Evolutionary conservation across 192 early-diverging fungal genomes (phyloP).

Genomic region (Backusella circina): DNA sequence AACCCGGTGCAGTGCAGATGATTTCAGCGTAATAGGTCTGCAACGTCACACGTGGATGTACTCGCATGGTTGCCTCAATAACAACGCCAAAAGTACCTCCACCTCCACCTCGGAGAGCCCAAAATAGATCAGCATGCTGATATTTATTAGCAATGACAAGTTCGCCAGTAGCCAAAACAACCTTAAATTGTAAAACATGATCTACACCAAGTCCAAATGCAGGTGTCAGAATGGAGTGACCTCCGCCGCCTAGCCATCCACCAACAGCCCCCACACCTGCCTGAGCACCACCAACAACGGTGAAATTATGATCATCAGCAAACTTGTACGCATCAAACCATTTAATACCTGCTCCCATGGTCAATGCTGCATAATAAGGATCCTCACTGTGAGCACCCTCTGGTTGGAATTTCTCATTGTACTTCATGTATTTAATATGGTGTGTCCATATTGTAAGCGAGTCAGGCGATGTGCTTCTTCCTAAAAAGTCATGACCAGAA

Average conservation of each 20-base stretch:
- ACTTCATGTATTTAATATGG: constrained; percentile 33
- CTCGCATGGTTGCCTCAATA: constrained; percentile 32
- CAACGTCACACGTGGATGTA: background rate
- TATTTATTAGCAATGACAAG: constrained; percentile 31
- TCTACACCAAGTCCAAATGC: constrained; percentile 45
- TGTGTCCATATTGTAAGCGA: constrained; percentile 46
- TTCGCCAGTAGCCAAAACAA: constrained; percentile 43
- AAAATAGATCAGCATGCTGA: constrained; percentile 56
- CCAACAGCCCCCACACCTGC: background rate
- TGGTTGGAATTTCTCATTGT: constrained; percentile 28
- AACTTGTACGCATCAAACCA: constrained; percentile 23
- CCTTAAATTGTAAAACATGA: constrained; percentile 44
- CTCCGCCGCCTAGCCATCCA: constrained; percentile 24
- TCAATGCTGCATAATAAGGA: background rate
- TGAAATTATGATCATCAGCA: background rate
- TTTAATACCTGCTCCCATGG: constrained; percentile 36
- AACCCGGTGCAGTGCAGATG: background rate
- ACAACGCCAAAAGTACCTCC: constrained; percentile 47
- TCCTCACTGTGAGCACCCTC: constrained; percentile 2
- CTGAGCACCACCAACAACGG: constrained; percentile 10
- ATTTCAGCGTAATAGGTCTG: background rate
- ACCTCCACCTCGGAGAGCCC: constrained; percentile 59
- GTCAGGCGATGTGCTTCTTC: constrained; percentile 40
- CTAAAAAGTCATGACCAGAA: constrained; percentile 49
- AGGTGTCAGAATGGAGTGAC: constrained; percentile 38